A percentile compares a stretch with the other conserved stretches of the same genome.
phyloP scores from a whole-genome alignment of 2,329 filamentous ascomycete genomes.

The Trichoderma simmonsii region DNA sequence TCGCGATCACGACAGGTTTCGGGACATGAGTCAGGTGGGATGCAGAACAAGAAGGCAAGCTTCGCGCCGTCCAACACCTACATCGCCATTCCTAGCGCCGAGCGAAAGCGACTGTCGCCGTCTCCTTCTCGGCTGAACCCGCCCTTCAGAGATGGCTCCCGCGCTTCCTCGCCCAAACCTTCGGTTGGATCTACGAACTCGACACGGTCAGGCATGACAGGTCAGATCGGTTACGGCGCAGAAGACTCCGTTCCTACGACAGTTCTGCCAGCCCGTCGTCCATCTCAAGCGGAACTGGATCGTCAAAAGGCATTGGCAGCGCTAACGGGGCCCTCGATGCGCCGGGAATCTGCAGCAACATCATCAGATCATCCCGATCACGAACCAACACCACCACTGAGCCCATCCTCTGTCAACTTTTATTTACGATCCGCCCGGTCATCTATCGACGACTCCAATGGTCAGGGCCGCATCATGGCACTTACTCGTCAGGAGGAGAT shows the following conservation, averaged over 20 bases:
- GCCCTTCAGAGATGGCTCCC: constrained; percentile 22
- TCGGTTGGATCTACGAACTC: constrained; percentile 41
- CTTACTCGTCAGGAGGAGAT: constrained; percentile 58
- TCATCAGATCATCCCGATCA: constrained; percentile 34
- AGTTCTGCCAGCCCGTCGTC: constrained; percentile 33
- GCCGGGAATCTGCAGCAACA: constrained; percentile 25
- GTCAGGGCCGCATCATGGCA: constrained; percentile 49
- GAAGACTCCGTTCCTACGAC: constrained; percentile 42
- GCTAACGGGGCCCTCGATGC: neutral
- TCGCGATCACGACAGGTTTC: constrained; percentile 26
- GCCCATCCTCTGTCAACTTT: constrained; percentile 51
- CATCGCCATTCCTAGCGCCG: constrained; percentile 38
- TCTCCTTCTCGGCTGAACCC: constrained; percentile 11
- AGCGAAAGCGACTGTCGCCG: constrained; percentile 24
- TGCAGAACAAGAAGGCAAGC: constrained; percentile 40
- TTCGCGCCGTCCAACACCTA: constrained; percentile 42
- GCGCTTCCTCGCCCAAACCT: constrained; percentile 26
- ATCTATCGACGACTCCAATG: constrained; percentile 33
- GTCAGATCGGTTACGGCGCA: constrained; percentile 32
- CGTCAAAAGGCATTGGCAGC: constrained; percentile 21
- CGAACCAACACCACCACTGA: constrained; percentile 47
- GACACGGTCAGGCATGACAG: constrained; percentile 33
- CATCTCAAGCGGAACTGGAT: constrained; percentile 24
- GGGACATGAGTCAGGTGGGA: constrained; percentile 14
- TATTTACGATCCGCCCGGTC: constrained; percentile 41